phyloP scores from a whole-genome alignment of 768 basidiomycete genomes.

The Omphalotus guepiniiformis region DNA sequence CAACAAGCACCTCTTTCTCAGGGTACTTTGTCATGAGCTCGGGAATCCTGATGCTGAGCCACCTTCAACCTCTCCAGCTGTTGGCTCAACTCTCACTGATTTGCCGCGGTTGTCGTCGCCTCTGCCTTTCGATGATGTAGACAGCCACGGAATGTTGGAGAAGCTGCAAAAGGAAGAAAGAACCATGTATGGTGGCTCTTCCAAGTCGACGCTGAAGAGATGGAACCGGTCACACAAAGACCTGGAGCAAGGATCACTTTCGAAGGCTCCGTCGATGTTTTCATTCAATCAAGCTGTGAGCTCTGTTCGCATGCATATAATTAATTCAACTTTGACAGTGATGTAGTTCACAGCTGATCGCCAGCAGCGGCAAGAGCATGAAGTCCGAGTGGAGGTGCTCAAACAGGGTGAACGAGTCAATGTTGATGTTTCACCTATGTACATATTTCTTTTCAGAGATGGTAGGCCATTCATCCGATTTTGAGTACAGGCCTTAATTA shows the following conservation, averaged over 20 bases:
- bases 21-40: conserved; percentile 50
- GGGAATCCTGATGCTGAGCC: conserved; percentile 10
- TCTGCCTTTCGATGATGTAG: not conserved
- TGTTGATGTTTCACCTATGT: conserved; percentile 55
- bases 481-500: not conserved
- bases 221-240: conserved; percentile 21
- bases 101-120: conserved; percentile 3
- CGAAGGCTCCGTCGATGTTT: not conserved
- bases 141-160: not conserved
- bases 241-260: conserved; percentile 20
- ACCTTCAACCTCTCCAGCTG: conserved; percentile 8
- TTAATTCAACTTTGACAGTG: not conserved
- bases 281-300: not conserved
- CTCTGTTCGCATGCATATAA: too few species aligned
- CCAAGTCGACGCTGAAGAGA: not conserved
- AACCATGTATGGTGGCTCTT: conserved; percentile 18
- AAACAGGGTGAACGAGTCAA: conserved; percentile 51
- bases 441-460: conserved; percentile 61
- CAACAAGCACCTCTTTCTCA: conserved; percentile 58
- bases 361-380: not conserved
- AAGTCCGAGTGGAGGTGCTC: conserved; percentile 22
- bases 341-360: too few species aligned
- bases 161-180: conserved; percentile 15
- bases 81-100: conserved; percentile 11
- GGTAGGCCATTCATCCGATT: conserved; percentile 26